These are phyloP conservation scores for Phytophthora meadii DNA, from an alignment of 352 stramenopile genomes.

Conservation along the genomic window DNA sequence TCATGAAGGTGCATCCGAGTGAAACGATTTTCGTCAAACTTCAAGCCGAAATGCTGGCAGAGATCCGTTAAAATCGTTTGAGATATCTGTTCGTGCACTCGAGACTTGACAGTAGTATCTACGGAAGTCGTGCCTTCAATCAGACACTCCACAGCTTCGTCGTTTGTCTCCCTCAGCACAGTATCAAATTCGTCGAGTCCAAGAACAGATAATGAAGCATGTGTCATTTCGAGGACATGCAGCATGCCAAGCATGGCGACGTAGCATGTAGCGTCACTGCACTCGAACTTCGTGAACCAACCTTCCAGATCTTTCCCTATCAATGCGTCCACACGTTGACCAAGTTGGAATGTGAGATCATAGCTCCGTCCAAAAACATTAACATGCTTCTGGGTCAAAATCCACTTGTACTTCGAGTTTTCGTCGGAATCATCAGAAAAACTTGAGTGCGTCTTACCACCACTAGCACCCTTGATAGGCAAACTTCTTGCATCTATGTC, in stretches of 20 bases:
- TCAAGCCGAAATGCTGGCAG: slow-evolving; percentile 67
- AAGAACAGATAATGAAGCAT: slow-evolving; percentile 35
- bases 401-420: slow-evolving; percentile 35
- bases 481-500: not conserved
- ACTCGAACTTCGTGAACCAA: slow-evolving; percentile 61
- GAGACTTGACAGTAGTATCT: slow-evolving; percentile 29
- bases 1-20: slow-evolving; percentile 41
- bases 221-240: slow-evolving; percentile 40
- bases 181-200: slow-evolving; percentile 44
- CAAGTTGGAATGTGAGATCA: slow-evolving; percentile 65
- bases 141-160: slow-evolving; percentile 26
- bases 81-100: slow-evolving; percentile 58
- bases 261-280: slow-evolving; percentile 56
- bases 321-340: slow-evolving; percentile 55
- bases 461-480: slow-evolving; percentile 2
- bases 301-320: slow-evolving; percentile 67
- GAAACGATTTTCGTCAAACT: slow-evolving; percentile 47
- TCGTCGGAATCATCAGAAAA: not conserved
- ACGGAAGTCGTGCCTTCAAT: slow-evolving; percentile 23
- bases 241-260: slow-evolving; percentile 56
- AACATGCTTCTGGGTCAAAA: slow-evolving; percentile 44
- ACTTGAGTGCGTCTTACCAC: not conserved
- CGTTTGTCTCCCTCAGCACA: slow-evolving; percentile 38
- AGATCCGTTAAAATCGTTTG: slow-evolving; percentile 60
- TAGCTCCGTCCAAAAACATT: slow-evolving; percentile 68